Percentiles rank a stretch among this genome's conserved stretches.
phyloP scores from a whole-genome alignment of 2,329 filamentous ascomycete species.

The Paecilomyces sp. region DNA sequence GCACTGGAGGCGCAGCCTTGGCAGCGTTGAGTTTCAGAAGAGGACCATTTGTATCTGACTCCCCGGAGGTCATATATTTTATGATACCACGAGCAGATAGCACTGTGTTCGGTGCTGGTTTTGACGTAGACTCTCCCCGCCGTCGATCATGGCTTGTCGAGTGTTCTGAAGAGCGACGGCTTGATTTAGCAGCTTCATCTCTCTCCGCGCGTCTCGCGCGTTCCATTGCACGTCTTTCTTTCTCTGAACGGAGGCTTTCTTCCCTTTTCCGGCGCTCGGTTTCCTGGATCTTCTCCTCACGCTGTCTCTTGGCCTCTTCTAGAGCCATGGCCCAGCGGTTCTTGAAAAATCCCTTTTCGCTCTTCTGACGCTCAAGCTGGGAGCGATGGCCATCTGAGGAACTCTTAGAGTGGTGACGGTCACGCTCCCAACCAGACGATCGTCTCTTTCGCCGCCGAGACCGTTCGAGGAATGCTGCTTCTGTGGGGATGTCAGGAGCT shows the following conservation, averaged over 20 bases:
- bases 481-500: conserved; percentile 3
- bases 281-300: conserved; percentile 24
- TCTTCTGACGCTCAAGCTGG: conserved; percentile 24
- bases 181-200: conserved; percentile 3
- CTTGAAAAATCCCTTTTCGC: conserved; percentile 23
- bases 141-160: conserved; percentile 17
- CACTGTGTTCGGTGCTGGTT: conserved; percentile 12
- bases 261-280: conserved; percentile 9
- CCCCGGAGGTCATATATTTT: conserved; percentile 32
- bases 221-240: conserved; percentile 6
- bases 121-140: conserved; percentile 20
- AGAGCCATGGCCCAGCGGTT: conserved; percentile 27
- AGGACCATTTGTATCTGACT: conserved; percentile 33
- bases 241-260: conserved; percentile 8
- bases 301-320: conserved; percentile 27
- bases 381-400: conserved; percentile 26
- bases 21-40: conserved; percentile 30
- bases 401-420: conserved; percentile 28
- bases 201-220: neutral
- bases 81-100: conserved; percentile 22
- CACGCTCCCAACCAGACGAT: conserved; percentile 20
- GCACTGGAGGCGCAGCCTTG: conserved; percentile 22
- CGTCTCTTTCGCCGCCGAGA: conserved; percentile 25
- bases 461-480: conserved; percentile 7
- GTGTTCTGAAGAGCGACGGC: conserved; percentile 15